Evolutionary conservation across 176 grass and related monocot genomes (phyloP), one percentile per base, ranked within the genome.

Genomic region (Canna indica): DNA sequence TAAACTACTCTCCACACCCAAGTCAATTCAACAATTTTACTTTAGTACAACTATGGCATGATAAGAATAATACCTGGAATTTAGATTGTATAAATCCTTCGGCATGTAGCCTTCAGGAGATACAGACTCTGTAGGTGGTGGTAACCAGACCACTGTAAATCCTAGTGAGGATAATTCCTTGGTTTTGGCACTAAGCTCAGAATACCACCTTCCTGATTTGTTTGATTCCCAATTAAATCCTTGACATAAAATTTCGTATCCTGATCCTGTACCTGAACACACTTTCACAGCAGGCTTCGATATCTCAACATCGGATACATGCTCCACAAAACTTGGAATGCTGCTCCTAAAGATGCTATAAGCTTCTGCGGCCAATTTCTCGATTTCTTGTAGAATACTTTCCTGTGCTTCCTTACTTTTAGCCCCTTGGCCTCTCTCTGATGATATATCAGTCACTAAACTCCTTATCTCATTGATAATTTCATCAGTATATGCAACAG

Each of bases 101-200:
- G 94, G 94, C 94, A 97, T 97, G 86, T 97, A 97, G 76, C 94
- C 94, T 74, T 97, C 94, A 85, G 94, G 86, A 35, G 94, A 97
- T 41, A 97, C 94, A 56, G 94, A 97, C 62, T 90, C 89, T 85
- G 94, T 97, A 58, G 94, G 94, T 52, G 94, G 94, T 69, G 94
- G 94, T 70, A 90, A 68, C 94, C 94, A 97, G 58, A 90, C 54
- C 80, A 93, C 87, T 47, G 83, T 97, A 74, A 97, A 87, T 73
- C 94, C 94, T 33, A 97, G 26, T 63, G 89, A 86, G 35, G 88
- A 45, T 73, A 97, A 83, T 46, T 92, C 83, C 72, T 77, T 80
- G 13, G 59, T 78, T 69, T 93, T 97, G 77, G 69, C 68, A 79
- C 86, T 73, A 82, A 97, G 87, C 72, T 97, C 94, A 3, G 86